Percentiles rank a stretch among this genome's conserved stretches.
Evolutionary conservation across 2,329 filamentous ascomycete species (phyloP).

Genomic region (Trichocomaceae sp.): DNA sequence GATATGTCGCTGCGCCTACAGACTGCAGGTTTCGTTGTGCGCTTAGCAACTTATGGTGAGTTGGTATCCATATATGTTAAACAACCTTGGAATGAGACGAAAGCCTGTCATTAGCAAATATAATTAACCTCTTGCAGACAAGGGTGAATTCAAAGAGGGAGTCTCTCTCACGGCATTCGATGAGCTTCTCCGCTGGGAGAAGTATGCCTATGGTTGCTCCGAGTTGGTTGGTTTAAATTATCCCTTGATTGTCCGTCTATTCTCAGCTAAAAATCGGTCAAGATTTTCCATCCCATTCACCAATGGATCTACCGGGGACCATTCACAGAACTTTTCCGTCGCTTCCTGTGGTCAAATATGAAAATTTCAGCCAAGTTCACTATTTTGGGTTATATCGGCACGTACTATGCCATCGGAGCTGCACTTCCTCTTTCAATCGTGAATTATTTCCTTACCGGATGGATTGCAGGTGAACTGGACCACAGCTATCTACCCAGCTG

Average conservation of each 20-base stretch:
- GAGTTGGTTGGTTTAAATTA: conserved; percentile 48
- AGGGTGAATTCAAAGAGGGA: conserved; percentile 68
- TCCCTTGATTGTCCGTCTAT: neutral
- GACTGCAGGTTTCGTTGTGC: conserved; percentile 60
- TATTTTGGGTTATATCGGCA: conserved; percentile 64
- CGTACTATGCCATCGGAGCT: conserved; percentile 64
- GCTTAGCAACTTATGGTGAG: conserved; percentile 56
- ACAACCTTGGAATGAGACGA: too few relatives aligned
- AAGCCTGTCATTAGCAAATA: neutral
- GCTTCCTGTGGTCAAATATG: conserved; percentile 64
- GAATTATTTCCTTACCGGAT: conserved; percentile 67
- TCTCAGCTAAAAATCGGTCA: neutral
- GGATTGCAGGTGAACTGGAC: conserved; percentile 61
- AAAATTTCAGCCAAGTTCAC: conserved; percentile 59
- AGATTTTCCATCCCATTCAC: conserved; percentile 66
- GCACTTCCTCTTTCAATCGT: conserved; percentile 58
- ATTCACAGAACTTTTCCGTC: conserved; percentile 73
- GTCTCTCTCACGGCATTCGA: conserved; percentile 80
- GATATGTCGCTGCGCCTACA: conserved; percentile 69
- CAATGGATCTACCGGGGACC: conserved; percentile 70
- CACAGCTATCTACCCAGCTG: conserved; percentile 63
- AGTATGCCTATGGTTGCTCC: conserved; percentile 67
- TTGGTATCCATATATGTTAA: neutral
- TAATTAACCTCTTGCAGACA: conserved; percentile 33
- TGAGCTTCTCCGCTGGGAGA: conserved; percentile 41